Conservation (phyloP, 208 protist genomes). For the Crithidia bombi region DNA sequence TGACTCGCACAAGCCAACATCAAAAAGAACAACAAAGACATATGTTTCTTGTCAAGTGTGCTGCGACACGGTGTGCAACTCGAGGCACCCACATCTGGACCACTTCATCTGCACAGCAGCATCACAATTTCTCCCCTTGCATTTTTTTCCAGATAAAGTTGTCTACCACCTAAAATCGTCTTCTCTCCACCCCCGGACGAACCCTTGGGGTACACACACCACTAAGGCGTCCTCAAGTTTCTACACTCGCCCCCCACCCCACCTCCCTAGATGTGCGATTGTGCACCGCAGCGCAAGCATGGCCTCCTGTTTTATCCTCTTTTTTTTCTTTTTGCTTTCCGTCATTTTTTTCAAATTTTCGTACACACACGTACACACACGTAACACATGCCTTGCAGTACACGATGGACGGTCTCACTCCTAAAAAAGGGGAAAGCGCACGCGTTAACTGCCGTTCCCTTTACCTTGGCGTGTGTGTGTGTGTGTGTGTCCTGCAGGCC, state of each 20-base stretch:
- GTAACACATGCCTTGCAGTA: no score
- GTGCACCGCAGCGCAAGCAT: slow-evolving; percentile 11
- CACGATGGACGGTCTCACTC: no score
- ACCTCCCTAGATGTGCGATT: slow-evolving; percentile 6
- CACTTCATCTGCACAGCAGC: background rate
- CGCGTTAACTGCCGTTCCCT: no score
- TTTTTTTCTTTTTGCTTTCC: no score
- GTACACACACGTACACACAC: no score
- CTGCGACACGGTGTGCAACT: slow-evolving; percentile 12
- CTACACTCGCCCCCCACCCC: slow-evolving; percentile 13
- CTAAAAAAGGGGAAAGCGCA: no score
- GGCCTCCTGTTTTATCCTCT: no score
- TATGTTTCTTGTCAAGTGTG: slow-evolving; percentile 3
- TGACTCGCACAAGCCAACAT: background rate
- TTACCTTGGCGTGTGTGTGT: background rate
- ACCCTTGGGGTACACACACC: slow-evolving; percentile 36
- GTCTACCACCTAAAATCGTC: slow-evolving; percentile 35
- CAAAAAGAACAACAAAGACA: slow-evolving; percentile 17
- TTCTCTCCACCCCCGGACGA: slow-evolving; percentile 26
- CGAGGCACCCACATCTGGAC: background rate
- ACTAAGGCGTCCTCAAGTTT: slow-evolving; percentile 34
- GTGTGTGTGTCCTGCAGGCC: background rate
- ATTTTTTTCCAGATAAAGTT: background rate
- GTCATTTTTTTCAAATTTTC: no score
- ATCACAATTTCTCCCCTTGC: background rate